A percentile compares a stretch with the other conserved stretches of the same genome.
These are phyloP conservation scores for Stereum hirsutum DNA, from an alignment of 1,284 basidiomycete genomes.

Conservation along the genomic window DNA sequence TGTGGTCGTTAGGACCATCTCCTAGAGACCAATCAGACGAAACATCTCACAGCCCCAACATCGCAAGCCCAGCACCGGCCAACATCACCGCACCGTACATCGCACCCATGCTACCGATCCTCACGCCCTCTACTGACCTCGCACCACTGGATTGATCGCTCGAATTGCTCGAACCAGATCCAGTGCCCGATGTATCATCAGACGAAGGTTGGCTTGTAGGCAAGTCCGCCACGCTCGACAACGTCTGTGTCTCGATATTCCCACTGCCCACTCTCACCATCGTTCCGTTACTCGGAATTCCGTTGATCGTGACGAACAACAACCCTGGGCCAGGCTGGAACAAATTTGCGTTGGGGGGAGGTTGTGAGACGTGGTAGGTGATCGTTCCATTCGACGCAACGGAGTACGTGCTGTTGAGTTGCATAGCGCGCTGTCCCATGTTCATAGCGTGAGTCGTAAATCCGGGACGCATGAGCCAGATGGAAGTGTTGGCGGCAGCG, in stretches of 20 bases:
- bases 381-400: slow-evolving; percentile 70
- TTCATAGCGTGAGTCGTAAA: slow-evolving; percentile 96
- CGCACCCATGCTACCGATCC: too few species aligned
- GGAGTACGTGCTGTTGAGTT: slow-evolving; percentile 76
- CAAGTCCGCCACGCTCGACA: slow-evolving; percentile 33
- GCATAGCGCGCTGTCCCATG: slow-evolving; percentile 79
- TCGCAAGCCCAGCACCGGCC: too few species aligned
- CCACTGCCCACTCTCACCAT: slow-evolving; percentile 75
- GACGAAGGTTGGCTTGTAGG: too few species aligned
- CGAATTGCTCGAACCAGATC: too few species aligned
- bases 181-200: too few species aligned
- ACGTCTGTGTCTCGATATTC: slow-evolving; percentile 60
- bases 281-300: slow-evolving; percentile 77
- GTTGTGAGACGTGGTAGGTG: slow-evolving; percentile 70
- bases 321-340: slow-evolving; percentile 83
- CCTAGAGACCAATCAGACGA: too few species aligned
- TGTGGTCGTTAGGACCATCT: too few species aligned
- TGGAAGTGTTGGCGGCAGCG: slow-evolving; percentile 70
- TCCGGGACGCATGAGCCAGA: slow-evolving; percentile 78
- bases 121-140: too few species aligned
- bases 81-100: too few species aligned
- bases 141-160: too few species aligned
- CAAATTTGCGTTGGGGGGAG: slow-evolving; percentile 75
- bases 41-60: too few species aligned
- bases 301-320: slow-evolving; percentile 73